phyloP scores from a whole-genome alignment of 2,329 filamentous ascomycete species.

The Venturia pyrina region DNA sequence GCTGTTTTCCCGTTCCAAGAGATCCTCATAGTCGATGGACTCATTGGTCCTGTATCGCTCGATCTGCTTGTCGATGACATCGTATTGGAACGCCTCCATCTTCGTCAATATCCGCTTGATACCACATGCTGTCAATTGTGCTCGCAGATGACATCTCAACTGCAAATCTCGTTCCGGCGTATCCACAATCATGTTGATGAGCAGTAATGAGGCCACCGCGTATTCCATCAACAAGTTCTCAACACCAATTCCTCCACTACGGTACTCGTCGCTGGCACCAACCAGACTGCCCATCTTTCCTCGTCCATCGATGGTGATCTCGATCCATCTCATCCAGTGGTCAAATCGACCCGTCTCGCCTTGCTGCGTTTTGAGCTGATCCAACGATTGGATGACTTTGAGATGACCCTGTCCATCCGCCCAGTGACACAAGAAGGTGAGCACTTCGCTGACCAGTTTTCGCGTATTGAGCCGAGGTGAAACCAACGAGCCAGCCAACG shows the following conservation, averaged over 20 bases:
- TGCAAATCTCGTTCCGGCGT: slow-evolving; percentile 82
- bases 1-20: slow-evolving; percentile 81
- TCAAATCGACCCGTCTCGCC: slow-evolving; percentile 94
- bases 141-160: slow-evolving; percentile 84
- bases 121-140: slow-evolving; percentile 91
- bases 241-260: slow-evolving; percentile 94
- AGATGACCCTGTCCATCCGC: slow-evolving; percentile 77
- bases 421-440: slow-evolving; percentile 96
- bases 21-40: slow-evolving; percentile 95
- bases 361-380: slow-evolving; percentile 77
- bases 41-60: slow-evolving; percentile 89
- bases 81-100: slow-evolving; percentile 98
- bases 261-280: slow-evolving; percentile 89
- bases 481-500: slow-evolving; percentile 75
- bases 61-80: slow-evolving; percentile 96
- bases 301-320: slow-evolving; percentile 91
- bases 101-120: slow-evolving; percentile 90
- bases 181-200: slow-evolving; percentile 95
- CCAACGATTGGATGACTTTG: slow-evolving; percentile 88
- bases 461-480: slow-evolving; percentile 83
- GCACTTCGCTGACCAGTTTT: slow-evolving; percentile 89
- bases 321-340: slow-evolving; percentile 96
- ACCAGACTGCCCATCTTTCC: slow-evolving; percentile 99
- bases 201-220: slow-evolving; percentile 82
- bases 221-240: slow-evolving; percentile 99